A percentile compares a stretch with the other conserved stretches of the same genome.
phyloP scores from a whole-genome alignment of 495 filamentous ascomycete species.

The Achaetomiella virescens region DNA sequence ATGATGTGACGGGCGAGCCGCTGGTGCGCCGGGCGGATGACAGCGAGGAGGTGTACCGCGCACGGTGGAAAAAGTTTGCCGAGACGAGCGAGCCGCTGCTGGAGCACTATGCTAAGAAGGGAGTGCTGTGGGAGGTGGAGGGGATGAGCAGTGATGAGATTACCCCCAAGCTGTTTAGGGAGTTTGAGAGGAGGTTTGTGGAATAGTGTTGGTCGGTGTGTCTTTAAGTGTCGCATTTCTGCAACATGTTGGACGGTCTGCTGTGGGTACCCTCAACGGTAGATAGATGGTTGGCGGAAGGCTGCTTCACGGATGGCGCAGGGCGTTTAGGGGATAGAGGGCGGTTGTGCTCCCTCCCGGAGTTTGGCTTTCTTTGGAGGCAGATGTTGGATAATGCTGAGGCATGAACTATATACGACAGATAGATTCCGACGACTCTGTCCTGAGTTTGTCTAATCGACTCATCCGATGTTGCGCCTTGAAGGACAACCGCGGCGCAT shows the following conservation, averaged over 20 bases:
- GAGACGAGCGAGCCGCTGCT: constrained; percentile 79
- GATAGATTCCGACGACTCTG: neutral
- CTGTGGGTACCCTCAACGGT: constrained; percentile 7
- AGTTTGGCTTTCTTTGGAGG: neutral
- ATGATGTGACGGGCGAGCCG: constrained; percentile 87
- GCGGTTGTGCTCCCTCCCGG: neutral
- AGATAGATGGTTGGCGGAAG: neutral
- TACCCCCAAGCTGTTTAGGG: constrained; percentile 70
- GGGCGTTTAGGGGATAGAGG: constrained; percentile 4
- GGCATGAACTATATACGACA: neutral
- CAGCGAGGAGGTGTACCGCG: constrained; percentile 75
- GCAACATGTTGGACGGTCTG: neutral
- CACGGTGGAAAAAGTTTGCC: constrained; percentile 72
- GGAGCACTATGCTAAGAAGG: constrained; percentile 79
- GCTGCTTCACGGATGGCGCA: neutral
- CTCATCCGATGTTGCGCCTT: too few relatives aligned
- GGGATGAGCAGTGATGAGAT: constrained; percentile 93
- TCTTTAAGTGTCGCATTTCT: neutral
- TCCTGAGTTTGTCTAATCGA: too few relatives aligned
- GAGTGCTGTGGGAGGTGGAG: constrained; percentile 81
- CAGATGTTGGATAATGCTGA: neutral
- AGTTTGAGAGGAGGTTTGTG: constrained; percentile 70
- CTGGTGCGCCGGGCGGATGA: constrained; percentile 81
- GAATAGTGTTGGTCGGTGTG: constrained; percentile 1
- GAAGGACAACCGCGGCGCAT: too few relatives aligned